phyloP scores from a whole-genome alignment of 345 rosid species.

The Gossypium arboreum region DNA sequence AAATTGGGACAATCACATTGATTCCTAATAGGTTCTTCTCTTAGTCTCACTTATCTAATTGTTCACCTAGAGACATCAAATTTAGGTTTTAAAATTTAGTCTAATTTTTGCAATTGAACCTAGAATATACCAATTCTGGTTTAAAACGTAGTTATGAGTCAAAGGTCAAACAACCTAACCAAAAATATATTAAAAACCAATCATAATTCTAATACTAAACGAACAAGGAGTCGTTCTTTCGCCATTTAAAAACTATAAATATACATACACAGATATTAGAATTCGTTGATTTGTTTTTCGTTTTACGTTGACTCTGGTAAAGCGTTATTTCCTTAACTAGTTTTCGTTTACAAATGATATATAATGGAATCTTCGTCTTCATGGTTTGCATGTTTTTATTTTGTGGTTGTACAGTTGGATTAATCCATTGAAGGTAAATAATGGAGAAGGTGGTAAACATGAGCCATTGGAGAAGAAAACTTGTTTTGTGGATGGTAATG shows the following conservation, averaged over 20 bases:
- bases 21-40: too few relatives aligned
- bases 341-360: too few relatives aligned
- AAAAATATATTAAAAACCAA: background rate
- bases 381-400: background rate
- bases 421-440: background rate
- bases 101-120: too few relatives aligned
- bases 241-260: background rate
- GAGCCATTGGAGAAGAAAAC: background rate
- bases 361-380: background rate
- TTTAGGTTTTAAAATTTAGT: too few relatives aligned
- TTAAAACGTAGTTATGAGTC: background rate
- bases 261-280: background rate
- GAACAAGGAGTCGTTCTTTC: background rate
- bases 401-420: background rate
- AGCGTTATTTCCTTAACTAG: background rate
- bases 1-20: too few relatives aligned
- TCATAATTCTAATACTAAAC: background rate
- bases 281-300: background rate
- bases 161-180: background rate
- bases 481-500: background rate
- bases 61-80: too few relatives aligned
- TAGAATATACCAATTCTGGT: too few relatives aligned
- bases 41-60: too few relatives aligned
- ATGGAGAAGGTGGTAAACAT: conserved; percentile 20
- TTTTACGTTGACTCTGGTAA: background rate